Conservation (phyloP, 768 basidiomycete species). For the Flagelloscypha sp. region DNA sequence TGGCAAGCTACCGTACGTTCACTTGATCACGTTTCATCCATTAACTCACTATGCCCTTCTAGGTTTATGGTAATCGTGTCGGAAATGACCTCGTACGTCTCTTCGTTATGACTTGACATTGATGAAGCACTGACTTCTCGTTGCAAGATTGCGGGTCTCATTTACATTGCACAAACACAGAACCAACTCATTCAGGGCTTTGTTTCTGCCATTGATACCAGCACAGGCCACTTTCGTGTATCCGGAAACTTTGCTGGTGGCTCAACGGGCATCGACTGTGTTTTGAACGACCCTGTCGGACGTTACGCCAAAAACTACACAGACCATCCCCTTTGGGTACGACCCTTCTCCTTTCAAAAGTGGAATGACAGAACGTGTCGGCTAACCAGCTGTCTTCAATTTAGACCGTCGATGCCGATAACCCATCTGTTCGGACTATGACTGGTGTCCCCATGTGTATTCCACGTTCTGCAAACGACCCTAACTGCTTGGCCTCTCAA, state of each 20-base stretch:
- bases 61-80: conserved; percentile 1
- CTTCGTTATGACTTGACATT: too few species aligned
- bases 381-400: too few species aligned
- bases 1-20: conserved; percentile 6
- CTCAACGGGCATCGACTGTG: conserved; percentile 1
- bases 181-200: conserved; percentile 2
- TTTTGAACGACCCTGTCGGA: conserved; percentile 6
- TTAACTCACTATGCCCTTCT: too few species aligned
- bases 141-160: conserved; percentile 4
- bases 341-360: too few species aligned
- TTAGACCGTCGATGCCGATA: conserved; percentile 8
- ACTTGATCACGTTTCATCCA: too few species aligned
- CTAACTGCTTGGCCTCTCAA: too few species aligned
- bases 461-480: too few species aligned
- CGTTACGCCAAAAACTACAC: conserved; percentile 4
- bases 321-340: conserved; percentile 6
- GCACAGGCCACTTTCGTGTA: conserved; percentile 5
- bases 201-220: conserved; percentile 2
- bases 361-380: too few species aligned
- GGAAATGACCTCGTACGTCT: too few species aligned
- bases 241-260: too few species aligned
- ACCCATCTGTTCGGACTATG: conserved; percentile 2
- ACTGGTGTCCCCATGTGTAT: too few species aligned
- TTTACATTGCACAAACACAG: conserved; percentile 1
- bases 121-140: too few species aligned